Evolutionary conservation across 1,139 yeast species (phyloP).

Genomic region (Suhomyces bolitotheri): DNA sequence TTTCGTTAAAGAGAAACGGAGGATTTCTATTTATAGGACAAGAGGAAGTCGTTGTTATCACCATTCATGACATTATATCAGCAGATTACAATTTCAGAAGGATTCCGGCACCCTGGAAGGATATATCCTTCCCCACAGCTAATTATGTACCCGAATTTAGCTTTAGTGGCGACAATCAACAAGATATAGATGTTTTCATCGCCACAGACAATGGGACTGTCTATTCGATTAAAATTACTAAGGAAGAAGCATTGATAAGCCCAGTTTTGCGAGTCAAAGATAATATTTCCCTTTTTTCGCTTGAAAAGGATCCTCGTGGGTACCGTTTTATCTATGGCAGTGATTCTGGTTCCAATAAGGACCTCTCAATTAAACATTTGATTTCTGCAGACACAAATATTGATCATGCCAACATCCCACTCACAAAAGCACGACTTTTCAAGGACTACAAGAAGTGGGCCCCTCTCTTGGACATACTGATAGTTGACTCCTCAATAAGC

Average conservation of each 20-base stretch:
- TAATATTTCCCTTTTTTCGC: conserved; percentile 34
- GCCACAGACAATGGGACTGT: conserved; percentile 46
- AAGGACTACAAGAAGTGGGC: conserved; percentile 50
- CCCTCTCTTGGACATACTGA: conserved; percentile 44
- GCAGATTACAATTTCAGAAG: conserved; percentile 42
- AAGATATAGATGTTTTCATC: conserved; percentile 37
- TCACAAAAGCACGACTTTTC: conserved; percentile 15
- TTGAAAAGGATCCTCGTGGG: conserved; percentile 23
- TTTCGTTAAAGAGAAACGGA: conserved; percentile 30
- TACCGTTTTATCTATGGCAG: conserved; percentile 34
- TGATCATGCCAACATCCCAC: conserved; percentile 12
- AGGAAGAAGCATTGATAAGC: conserved; percentile 6
- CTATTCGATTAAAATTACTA: conserved; percentile 27
- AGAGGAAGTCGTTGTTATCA: conserved; percentile 28
- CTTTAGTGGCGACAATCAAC: conserved; percentile 4
- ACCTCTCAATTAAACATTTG: conserved; percentile 22
- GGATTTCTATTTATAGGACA: conserved; percentile 38
- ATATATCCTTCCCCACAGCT: conserved; percentile 40
- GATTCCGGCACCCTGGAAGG: conserved; percentile 17
- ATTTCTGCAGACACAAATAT: conserved; percentile 10
- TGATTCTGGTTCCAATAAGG: conserved; percentile 37
- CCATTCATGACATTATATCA: conserved; percentile 48
- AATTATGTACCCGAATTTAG: conserved; percentile 29
- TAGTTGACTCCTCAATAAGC: conserved; percentile 31
- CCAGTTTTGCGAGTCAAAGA: conserved; percentile 34